Percentiles rank a stretch among this genome's conserved stretches.
phyloP scores from a whole-genome alignment of 345 rosid genomes.

The Ricinus communis region DNA sequence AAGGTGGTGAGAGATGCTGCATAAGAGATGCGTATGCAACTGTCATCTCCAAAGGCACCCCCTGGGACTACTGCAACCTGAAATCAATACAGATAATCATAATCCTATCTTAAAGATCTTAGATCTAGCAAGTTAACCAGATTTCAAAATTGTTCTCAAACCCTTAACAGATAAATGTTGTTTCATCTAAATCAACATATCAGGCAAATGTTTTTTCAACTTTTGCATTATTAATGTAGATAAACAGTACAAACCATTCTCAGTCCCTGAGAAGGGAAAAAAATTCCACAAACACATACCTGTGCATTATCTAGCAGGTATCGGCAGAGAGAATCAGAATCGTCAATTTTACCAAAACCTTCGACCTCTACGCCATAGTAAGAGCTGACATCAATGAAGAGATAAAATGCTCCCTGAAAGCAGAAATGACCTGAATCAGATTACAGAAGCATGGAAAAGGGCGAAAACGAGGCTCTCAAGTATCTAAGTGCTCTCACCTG shows the following conservation, averaged over 20 bases:
- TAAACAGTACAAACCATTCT: neutral
- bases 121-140: neutral
- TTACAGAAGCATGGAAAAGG: neutral
- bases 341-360: constrained; percentile 71
- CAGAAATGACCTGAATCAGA: constrained; percentile 1
- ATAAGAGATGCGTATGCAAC: constrained; percentile 81
- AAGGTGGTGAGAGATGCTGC: constrained; percentile 78
- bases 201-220: neutral
- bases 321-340: constrained; percentile 59
- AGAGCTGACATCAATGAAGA: constrained; percentile 76
- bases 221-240: neutral
- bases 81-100: neutral
- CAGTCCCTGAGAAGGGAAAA: neutral
- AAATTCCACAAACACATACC: constrained; percentile 32
- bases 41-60: constrained; percentile 94
- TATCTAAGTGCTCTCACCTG: constrained; percentile 48
- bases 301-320: constrained; percentile 65
- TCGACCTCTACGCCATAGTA: constrained; percentile 76
- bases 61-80: constrained; percentile 98
- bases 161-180: neutral
- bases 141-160: no score
- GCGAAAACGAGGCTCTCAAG: neutral
- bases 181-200: neutral
- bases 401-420: constrained; percentile 94
- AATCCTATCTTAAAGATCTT: neutral